Percentiles rank a stretch among this genome's conserved stretches.
Evolutionary conservation across 257 asterid genomes (phyloP).

Genomic region (Solanum paucissectum): DNA sequence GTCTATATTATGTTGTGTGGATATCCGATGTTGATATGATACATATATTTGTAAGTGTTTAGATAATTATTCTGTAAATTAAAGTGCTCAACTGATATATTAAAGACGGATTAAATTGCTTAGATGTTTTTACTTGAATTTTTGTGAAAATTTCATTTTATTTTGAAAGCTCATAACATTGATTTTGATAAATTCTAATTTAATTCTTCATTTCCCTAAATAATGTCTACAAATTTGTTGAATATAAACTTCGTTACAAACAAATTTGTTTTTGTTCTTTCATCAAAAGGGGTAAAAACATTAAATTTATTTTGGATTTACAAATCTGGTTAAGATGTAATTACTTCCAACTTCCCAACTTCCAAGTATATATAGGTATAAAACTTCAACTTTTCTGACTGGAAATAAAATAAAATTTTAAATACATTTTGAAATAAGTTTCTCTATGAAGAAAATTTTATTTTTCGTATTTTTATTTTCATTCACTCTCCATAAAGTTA

Average conservation of each 20-base stretch:
- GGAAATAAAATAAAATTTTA: not conserved
- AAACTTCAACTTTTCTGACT: not conserved
- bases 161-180: not conserved
- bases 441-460: not conserved
- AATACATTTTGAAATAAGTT: not conserved
- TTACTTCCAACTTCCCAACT: not conserved
- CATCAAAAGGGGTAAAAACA: not conserved
- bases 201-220: not conserved
- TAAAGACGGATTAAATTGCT: not conserved
- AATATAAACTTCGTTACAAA: not conserved
- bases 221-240: not conserved
- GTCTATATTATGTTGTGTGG: not conserved
- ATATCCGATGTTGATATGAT: not conserved
- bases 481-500: not conserved
- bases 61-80: not conserved
- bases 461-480: not conserved
- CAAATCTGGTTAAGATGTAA: not conserved
- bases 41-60: accelerated
- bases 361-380: not conserved
- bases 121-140: too few species aligned
- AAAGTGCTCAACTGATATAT: accelerated
- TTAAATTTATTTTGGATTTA: not conserved
- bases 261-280: not conserved
- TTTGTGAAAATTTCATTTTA: too few species aligned
- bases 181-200: not conserved